A percentile compares a stretch with the other conserved stretches of the same genome.
Conservation (phyloP, 495 filamentous ascomycete species). For the Aspergillus sparsus region DNA sequence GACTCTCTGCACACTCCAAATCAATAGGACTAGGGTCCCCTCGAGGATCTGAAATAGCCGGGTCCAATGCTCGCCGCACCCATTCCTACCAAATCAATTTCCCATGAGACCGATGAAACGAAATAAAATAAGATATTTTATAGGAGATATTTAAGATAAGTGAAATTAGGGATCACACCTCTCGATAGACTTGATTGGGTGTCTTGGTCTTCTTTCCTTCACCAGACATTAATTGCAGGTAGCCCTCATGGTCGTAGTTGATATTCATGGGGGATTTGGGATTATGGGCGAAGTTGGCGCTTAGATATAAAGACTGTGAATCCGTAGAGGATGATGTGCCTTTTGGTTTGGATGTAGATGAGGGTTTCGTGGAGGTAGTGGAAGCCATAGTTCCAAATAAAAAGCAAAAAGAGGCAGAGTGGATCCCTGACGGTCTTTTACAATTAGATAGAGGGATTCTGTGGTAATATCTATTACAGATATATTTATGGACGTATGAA, state of each 20-base stretch:
- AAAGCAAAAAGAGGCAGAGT: no score
- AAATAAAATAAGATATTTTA: background rate
- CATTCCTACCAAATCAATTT: constrained; percentile 25
- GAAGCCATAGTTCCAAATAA: background rate
- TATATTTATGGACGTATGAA: background rate
- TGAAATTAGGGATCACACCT: constrained; percentile 24
- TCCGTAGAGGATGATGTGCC: constrained; percentile 1
- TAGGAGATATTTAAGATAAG: background rate
- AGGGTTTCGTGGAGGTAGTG: constrained; percentile 5
- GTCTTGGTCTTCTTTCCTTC: constrained; percentile 27
- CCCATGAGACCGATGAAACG: background rate
- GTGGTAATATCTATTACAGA: no score
- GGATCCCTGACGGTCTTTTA: no score
- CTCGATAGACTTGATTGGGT: constrained; percentile 32
- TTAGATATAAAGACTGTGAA: constrained; percentile 15
- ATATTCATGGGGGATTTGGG: constrained; percentile 22
- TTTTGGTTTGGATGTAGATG: constrained; percentile 2
- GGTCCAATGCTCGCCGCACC: constrained; percentile 30
- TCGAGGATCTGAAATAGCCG: constrained; percentile 30
- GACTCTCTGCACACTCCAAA: constrained; percentile 32
- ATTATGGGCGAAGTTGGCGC: constrained; percentile 28
- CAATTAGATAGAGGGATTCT: no score
- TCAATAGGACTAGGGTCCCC: constrained; percentile 30
- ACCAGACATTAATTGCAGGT: constrained; percentile 32
- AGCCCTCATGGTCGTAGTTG: constrained; percentile 37